These are phyloP conservation scores for Gracilaria domingensis DNA, from an alignment of 23 red algal genomes.

Conservation along the genomic window DNA sequence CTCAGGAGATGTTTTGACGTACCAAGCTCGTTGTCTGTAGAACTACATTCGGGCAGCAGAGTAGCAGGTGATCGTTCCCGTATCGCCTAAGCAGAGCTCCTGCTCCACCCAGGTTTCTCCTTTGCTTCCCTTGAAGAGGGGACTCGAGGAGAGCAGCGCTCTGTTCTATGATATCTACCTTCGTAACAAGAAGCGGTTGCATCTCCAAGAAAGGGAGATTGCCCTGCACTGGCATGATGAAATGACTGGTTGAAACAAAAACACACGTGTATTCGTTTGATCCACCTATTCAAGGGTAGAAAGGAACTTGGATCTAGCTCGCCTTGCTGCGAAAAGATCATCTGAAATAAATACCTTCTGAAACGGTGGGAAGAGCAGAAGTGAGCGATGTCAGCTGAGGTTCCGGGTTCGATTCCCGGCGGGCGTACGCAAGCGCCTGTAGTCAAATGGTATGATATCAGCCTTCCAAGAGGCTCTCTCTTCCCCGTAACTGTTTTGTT, in stretches of 20 bases:
- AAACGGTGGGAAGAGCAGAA: not conserved
- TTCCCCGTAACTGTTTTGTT: not conserved
- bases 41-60: not conserved
- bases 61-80: not conserved
- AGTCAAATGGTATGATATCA: constrained; percentile 86
- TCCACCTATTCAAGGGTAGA: not conserved
- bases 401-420: constrained; percentile 82
- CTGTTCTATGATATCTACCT: too few relatives aligned
- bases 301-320: too few relatives aligned
- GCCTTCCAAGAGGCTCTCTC: constrained; percentile 74
- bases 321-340: too few relatives aligned
- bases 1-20: not conserved
- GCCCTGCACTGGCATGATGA: not conserved
- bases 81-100: not conserved
- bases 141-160: too few relatives aligned
- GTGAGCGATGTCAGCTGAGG: constrained; percentile 68
- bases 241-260: too few relatives aligned
- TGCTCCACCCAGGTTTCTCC: not conserved
- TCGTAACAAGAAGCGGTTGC: too few relatives aligned
- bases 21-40: not conserved
- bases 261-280: not conserved
- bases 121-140: too few relatives aligned
- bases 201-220: not conserved
- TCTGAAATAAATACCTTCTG: not conserved
- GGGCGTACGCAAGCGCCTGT: constrained; percentile 72